These are phyloP conservation scores for Filobasidium floriforme DNA, from an alignment of 768 basidiomycete species.

Conservation along the genomic window DNA sequence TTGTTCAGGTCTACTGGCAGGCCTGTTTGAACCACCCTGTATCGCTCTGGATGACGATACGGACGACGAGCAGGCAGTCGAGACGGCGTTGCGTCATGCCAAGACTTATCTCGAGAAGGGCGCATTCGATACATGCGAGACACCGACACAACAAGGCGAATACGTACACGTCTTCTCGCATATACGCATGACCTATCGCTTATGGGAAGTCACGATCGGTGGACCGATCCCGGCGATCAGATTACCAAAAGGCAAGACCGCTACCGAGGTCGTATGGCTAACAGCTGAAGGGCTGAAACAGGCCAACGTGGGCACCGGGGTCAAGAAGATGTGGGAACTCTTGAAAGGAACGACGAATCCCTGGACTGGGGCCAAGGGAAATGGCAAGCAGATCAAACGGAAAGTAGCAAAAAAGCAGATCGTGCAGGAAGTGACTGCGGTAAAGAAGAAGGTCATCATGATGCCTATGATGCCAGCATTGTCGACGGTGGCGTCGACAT, in stretches of 20 bases:
- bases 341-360: conserved; percentile 29
- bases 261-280: conserved; percentile 27
- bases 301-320: conserved; percentile 43
- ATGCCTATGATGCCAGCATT: conserved; percentile 35
- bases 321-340: conserved; percentile 45
- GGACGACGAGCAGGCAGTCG: background rate
- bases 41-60: conserved; percentile 42
- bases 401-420: conserved; percentile 11
- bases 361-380: background rate
- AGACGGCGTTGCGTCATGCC: background rate
- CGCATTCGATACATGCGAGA: background rate
- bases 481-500: background rate
- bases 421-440: conserved; percentile 17
- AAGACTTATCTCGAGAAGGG: background rate
- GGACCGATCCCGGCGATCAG: background rate
- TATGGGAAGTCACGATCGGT: conserved; percentile 13
- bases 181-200: conserved; percentile 66
- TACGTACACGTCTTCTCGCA: conserved; percentile 83
- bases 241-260: conserved; percentile 8
- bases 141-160: conserved; percentile 48
- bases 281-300: conserved; percentile 24
- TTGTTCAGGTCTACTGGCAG: conserved; percentile 71
- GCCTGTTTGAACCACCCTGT: conserved; percentile 69
- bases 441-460: conserved; percentile 27
- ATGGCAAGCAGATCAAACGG: background rate